A percentile compares a stretch with the other conserved stretches of the same genome.
These are phyloP conservation scores for Phyllosticta ampelicida DNA, from an alignment of 2,329 filamentous ascomycete genomes.

Conservation along the genomic window DNA sequence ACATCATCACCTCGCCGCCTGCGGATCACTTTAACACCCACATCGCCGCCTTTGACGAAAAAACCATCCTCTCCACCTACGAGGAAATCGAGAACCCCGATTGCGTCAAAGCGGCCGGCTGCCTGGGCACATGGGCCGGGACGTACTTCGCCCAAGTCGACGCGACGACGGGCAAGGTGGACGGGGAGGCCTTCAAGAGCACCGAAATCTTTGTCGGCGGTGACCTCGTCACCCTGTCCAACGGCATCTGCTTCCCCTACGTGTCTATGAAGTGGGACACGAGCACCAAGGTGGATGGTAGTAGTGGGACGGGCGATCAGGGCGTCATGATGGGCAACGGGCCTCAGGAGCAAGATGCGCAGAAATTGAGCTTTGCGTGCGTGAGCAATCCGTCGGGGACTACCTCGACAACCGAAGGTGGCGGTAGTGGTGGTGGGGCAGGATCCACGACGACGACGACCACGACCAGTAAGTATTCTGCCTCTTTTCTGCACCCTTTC, in stretches of 20 bases:
- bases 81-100: constrained; percentile 48
- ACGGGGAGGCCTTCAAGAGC: constrained; percentile 40
- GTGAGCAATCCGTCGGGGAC: not conserved
- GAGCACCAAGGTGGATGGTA: not conserved
- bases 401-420: not conserved
- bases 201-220: constrained; percentile 47
- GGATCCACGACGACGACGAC: not conserved
- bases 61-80: constrained; percentile 47
- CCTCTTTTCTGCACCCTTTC: not conserved
- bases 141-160: constrained; percentile 49
- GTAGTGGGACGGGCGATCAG: not conserved
- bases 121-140: constrained; percentile 47
- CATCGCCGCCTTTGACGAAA: constrained; percentile 43
- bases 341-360: not conserved
- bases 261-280: constrained; percentile 44
- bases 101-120: constrained; percentile 47
- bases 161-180: constrained; percentile 35
- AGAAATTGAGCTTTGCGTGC: not conserved
- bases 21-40: constrained; percentile 50
- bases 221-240: constrained; percentile 48
- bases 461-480: not conserved
- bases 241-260: constrained; percentile 53
- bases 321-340: not conserved
- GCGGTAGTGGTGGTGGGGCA: not conserved
- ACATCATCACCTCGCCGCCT: constrained; percentile 44